These are phyloP conservation scores for Coleophoma cylindrospora DNA, from an alignment of 2,329 filamentous ascomycete genomes.

Conservation along the genomic window DNA sequence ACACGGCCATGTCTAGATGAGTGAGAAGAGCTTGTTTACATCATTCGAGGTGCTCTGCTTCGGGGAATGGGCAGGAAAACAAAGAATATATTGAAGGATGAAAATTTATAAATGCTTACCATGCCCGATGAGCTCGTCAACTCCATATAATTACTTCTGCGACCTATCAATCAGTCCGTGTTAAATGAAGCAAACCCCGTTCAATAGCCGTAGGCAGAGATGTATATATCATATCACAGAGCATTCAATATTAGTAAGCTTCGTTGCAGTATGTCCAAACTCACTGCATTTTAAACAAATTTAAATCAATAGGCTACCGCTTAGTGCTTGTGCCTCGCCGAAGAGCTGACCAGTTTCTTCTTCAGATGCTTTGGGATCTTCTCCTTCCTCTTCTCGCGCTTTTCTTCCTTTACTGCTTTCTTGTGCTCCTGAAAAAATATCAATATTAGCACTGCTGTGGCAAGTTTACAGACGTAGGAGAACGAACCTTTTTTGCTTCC, in stretches of 20 bases:
- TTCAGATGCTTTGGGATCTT: slow-evolving; percentile 98
- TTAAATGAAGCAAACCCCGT: too few relatives aligned
- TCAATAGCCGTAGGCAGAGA: too few relatives aligned
- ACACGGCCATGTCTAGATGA: slow-evolving; percentile 8
- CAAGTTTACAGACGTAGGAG: slow-evolving; percentile 18
- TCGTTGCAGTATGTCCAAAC: background rate
- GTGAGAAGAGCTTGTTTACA: slow-evolving; percentile 16
- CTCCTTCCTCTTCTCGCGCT: slow-evolving; percentile 84
- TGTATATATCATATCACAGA: background rate
- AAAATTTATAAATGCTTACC: background rate
- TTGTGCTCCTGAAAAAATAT: slow-evolving; percentile 60
- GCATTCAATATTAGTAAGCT: background rate
- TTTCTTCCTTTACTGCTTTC: slow-evolving; percentile 87
- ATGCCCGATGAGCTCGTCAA: background rate
- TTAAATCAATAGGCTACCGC: too few relatives aligned
- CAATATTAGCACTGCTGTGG: slow-evolving; percentile 4
- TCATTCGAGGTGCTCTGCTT: slow-evolving; percentile 20
- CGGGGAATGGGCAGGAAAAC: background rate
- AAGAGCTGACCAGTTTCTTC: slow-evolving; percentile 71
- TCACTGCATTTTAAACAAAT: slow-evolving; percentile 5
- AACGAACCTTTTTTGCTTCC: slow-evolving; percentile 69
- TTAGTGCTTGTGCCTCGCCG: slow-evolving; percentile 25
- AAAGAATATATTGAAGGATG: background rate
- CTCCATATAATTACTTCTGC: too few relatives aligned
- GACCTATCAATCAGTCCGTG: too few relatives aligned